Evolutionary conservation across 129 eudicot genomes (phyloP), one percentile per base, ranked within the genome.

Genomic region (Escallonia rubra): DNA sequence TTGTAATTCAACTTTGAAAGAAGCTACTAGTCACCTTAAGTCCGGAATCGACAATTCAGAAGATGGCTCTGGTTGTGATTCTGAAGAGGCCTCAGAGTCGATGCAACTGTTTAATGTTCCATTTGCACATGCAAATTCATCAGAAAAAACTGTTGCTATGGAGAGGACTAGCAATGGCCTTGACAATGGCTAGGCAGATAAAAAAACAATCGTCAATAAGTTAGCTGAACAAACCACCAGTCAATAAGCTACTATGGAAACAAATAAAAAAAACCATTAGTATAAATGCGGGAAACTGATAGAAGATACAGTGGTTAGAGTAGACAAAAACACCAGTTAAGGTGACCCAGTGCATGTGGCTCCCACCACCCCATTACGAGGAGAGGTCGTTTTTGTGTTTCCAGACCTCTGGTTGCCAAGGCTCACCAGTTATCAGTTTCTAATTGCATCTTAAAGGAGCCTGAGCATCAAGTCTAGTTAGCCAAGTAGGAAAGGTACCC

Each of bases 141-240:
- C 82, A 42, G 82, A 78, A 55, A 88, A 67, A 53, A 80, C 47
- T 45, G 91, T 84, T 66, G 88, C 86, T 60, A 85, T 71, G 38
- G 91, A 79, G 44, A 88, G 91, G 68, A 83, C 63, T 73, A 88
- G 43, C 86, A 88, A 67, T 70, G 96, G 96, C 75, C 74, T 85
- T 57, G 96, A 85, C 72, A 88, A 64, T 38, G 65, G 64, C 96
- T 88, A 61, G 61, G 10, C 70, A 66, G 65, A 60, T 50, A 59
- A 52, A 55, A 34, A 78, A 61, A 66, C 34, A n/a, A 66, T 42
- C 39, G 63, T 50, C 67, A 66, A 40, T 70, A 38, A 23, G 34
- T 23, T 23, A 23, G 1, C 34, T 39, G 23, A 5, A 41, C 4
- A 38, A 54, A 42, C 2, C 14, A 6, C 2, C 12, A 52, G n/a